Conservation (phyloP, 139 green algal genomes). For the Parachlorella kessleri region DNA sequence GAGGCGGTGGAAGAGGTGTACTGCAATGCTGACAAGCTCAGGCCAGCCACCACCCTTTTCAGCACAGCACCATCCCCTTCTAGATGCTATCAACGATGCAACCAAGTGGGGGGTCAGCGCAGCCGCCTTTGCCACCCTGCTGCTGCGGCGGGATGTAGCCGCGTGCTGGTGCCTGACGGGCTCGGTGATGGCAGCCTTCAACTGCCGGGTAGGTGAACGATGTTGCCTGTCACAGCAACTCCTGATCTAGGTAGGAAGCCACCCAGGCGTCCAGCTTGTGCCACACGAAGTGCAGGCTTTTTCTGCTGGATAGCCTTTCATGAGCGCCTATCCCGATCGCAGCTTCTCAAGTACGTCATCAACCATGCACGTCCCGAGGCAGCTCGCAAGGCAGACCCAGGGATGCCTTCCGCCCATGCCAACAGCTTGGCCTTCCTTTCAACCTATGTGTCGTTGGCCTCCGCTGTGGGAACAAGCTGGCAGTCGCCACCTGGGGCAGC, state of each 20-base stretch:
- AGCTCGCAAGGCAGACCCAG: slow-evolving; percentile 67
- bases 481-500: background rate
- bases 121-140: slow-evolving; percentile 49
- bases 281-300: no score
- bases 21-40: background rate
- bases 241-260: no score
- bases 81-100: slow-evolving; percentile 32
- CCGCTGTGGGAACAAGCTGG: background rate
- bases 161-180: slow-evolving; percentile 68
- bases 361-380: slow-evolving; percentile 65
- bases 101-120: slow-evolving; percentile 79
- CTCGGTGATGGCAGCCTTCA: slow-evolving; percentile 54
- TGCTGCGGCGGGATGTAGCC: slow-evolving; percentile 46
- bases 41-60: background rate
- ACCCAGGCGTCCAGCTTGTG: no score
- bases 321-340: no score
- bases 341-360: slow-evolving; percentile 71
- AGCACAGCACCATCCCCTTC: background rate
- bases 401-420: slow-evolving; percentile 75
- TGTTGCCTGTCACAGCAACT: background rate
- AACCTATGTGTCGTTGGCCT: slow-evolving; percentile 51
- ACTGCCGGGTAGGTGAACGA: slow-evolving; percentile 55
- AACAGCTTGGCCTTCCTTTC: slow-evolving; percentile 68
- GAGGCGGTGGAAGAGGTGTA: no score
- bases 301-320: no score